These are phyloP conservation scores for Aspergillus aculeatus DNA, from an alignment of 2,329 filamentous ascomycete genomes.

Conservation along the genomic window DNA sequence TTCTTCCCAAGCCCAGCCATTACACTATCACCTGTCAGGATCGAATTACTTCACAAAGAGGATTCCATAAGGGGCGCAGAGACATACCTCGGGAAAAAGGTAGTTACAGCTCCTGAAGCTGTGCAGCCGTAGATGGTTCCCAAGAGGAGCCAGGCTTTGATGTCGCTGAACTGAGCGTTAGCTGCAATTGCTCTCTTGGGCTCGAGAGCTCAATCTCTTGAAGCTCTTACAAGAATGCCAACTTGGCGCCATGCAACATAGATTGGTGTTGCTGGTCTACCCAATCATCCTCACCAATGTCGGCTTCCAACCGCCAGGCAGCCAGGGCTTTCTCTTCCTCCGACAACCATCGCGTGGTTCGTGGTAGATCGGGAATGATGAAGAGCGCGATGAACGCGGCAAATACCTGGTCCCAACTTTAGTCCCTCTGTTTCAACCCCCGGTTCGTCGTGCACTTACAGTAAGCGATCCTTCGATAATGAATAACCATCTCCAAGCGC, in stretches of 20 bases:
- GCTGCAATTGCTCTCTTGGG: neutral
- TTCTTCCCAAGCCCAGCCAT: neutral
- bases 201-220: neutral
- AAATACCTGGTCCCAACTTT: conserved; percentile 12
- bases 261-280: conserved; percentile 51
- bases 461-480: conserved; percentile 50
- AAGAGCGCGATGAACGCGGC: conserved; percentile 39
- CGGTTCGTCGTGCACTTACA: conserved; percentile 48
- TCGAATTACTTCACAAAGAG: too few species aligned
- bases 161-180: neutral
- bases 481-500: conserved; percentile 50
- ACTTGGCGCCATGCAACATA: conserved; percentile 47
- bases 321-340: conserved; percentile 49
- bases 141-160: neutral
- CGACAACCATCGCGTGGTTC: conserved; percentile 52
- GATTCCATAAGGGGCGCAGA: too few species aligned
- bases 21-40: too few species aligned
- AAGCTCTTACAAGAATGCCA: neutral
- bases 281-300: conserved; percentile 56
- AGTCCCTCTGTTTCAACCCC: conserved; percentile 10
- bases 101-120: neutral
- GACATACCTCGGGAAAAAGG: neutral
- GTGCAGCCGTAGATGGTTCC: neutral
- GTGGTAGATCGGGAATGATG: conserved; percentile 53
- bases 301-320: conserved; percentile 57